Conservation (phyloP, 2,329 filamentous ascomycete genomes). For the Talaromyces albobiverticillius region DNA sequence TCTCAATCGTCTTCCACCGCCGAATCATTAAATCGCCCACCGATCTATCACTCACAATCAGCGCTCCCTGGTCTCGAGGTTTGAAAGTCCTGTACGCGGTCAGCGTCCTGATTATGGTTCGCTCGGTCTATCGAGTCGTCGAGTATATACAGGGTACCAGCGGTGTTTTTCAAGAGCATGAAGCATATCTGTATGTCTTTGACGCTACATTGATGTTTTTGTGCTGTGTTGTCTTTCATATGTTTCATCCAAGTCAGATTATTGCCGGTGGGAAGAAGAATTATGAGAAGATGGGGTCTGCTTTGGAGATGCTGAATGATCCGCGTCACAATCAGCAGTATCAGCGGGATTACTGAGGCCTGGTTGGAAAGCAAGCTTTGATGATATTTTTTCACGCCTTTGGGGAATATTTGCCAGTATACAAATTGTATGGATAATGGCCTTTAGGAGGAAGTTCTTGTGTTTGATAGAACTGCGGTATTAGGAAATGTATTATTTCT, state of each 20-base stretch:
- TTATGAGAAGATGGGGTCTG: neutral
- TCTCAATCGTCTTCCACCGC: conserved; percentile 23
- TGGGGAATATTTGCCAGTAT: no score
- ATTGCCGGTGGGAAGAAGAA: conserved; percentile 1
- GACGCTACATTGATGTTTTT: conserved; percentile 22
- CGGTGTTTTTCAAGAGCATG: conserved; percentile 19
- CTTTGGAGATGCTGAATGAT: conserved; percentile 2
- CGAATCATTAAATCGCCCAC: conserved; percentile 31
- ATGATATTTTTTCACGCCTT: no score
- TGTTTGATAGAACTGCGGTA: no score
- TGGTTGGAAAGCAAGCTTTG: no score
- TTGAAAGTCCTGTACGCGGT: conserved; percentile 28
- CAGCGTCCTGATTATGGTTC: conserved; percentile 20
- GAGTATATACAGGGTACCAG: conserved; percentile 21
- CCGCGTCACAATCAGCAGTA: neutral
- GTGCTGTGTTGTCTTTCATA: conserved; percentile 1
- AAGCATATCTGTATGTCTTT: conserved; percentile 22
- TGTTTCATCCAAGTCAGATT: conserved; percentile 3
- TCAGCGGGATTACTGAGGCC: neutral
- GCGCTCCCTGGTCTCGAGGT: conserved; percentile 34
- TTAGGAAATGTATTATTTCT: no score
- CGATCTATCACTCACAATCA: conserved; percentile 19
- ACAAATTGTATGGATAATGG: no score
- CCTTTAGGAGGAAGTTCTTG: no score
- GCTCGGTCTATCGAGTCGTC: conserved; percentile 22